phyloP scores from a whole-genome alignment of 768 basidiomycete species.

The Boletus rubropictus region DNA sequence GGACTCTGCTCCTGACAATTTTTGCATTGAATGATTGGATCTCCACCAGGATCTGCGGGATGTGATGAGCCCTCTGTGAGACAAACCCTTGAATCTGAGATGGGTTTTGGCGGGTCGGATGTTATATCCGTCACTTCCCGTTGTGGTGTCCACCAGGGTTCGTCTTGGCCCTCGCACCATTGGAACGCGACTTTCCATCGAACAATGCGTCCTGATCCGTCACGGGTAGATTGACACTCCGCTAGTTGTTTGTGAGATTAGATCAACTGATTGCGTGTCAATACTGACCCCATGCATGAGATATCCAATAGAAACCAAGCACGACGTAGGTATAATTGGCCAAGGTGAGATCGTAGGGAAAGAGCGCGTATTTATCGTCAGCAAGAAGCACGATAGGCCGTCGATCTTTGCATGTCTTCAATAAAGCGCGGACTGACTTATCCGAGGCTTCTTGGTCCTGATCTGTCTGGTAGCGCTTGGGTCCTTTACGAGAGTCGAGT shows the following conservation, averaged over 20 bases:
- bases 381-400: constrained; percentile 65
- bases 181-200: constrained; percentile 81
- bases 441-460: constrained; percentile 66
- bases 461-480: constrained; percentile 38
- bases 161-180: constrained; percentile 71
- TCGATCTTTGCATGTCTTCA: constrained; percentile 47
- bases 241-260: constrained; percentile 33
- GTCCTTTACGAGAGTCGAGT: constrained; percentile 37
- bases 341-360: constrained; percentile 61
- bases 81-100: background rate
- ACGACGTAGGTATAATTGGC: constrained; percentile 48
- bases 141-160: constrained; percentile 44
- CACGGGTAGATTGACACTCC: constrained; percentile 52
- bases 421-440: constrained; percentile 63
- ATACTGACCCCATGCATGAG: constrained; percentile 45
- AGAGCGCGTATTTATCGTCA: constrained; percentile 67
- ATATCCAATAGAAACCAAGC: constrained; percentile 59
- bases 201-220: constrained; percentile 49
- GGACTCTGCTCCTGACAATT: constrained; percentile 43
- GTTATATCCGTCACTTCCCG: background rate
- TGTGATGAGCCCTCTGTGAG: background rate
- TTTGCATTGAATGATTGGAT: constrained; percentile 31
- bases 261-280: background rate
- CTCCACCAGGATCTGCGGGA: background rate
- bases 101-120: background rate